These are phyloP conservation scores for Allantophomopsis lycopodina DNA, from an alignment of 2,329 filamentous ascomycete species.

Conservation along the genomic window DNA sequence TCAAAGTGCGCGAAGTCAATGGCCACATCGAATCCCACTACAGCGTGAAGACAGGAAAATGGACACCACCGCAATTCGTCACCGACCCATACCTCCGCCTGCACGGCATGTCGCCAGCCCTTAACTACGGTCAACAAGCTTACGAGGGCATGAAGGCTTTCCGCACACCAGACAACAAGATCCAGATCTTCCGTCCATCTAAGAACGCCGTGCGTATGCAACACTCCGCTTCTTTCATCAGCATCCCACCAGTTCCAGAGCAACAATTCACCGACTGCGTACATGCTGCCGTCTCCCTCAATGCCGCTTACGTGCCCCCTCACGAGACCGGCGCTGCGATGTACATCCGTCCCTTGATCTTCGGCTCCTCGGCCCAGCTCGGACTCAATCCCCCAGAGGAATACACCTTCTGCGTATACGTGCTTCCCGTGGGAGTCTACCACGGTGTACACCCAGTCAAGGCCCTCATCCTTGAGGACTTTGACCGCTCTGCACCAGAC, in stretches of 20 bases:
- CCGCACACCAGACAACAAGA: conserved; percentile 56
- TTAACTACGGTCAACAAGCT: conserved; percentile 96
- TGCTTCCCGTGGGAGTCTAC: conserved; percentile 86
- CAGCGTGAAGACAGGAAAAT: conserved; percentile 58
- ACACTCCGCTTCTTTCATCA: conserved; percentile 71
- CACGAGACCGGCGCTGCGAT: conserved; percentile 80
- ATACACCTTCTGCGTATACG: conserved; percentile 84
- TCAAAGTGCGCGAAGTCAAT: conserved; percentile 88
- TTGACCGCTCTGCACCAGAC: conserved; percentile 84
- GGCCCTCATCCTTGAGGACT: conserved; percentile 79
- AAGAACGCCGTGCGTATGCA: conserved; percentile 77
- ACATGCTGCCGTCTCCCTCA: conserved; percentile 70
- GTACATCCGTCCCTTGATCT: conserved; percentile 83
- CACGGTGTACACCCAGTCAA: conserved; percentile 83
- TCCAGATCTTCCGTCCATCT: conserved; percentile 79
- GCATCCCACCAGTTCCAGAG: conserved; percentile 67
- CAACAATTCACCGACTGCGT: conserved; percentile 65
- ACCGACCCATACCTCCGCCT: conserved; percentile 73
- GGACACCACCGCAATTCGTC: conserved; percentile 69
- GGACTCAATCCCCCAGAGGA: conserved; percentile 79
- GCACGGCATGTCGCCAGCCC: conserved; percentile 86
- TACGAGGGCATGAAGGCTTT: conserved; percentile 99
- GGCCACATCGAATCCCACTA: conserved; percentile 87
- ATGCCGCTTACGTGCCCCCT: conserved; percentile 84
- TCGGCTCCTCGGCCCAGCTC: conserved; percentile 77